Percentiles rank a stretch among this genome's conserved stretches.
These are phyloP conservation scores for Stellera chamaejasme DNA, from an alignment of 345 rosid genomes.

Conservation along the genomic window DNA sequence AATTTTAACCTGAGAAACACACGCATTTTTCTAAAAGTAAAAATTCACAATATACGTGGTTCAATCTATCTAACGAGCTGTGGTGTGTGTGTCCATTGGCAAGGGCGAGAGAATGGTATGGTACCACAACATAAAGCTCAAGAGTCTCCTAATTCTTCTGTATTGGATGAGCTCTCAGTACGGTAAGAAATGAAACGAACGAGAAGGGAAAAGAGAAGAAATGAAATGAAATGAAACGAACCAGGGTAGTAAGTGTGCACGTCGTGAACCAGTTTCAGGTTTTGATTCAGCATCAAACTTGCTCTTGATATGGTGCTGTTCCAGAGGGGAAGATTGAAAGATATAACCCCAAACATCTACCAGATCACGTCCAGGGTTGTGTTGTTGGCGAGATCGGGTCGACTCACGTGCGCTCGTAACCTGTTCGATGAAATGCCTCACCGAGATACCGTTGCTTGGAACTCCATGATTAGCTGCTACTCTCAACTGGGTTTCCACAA, in stretches of 20 bases:
- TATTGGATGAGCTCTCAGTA: too few species aligned
- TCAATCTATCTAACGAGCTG: background rate
- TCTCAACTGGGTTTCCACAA: constrained; percentile 49
- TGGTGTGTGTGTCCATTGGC: background rate
- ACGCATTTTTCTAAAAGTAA: background rate
- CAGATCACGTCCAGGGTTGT: constrained; percentile 43
- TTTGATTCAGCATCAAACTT: background rate
- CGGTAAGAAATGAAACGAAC: background rate
- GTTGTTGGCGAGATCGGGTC: constrained; percentile 32
- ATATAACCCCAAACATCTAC: constrained; percentile 25
- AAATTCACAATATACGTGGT: background rate
- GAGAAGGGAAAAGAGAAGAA: background rate
- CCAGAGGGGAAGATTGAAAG: background rate
- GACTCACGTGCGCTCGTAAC: constrained; percentile 39
- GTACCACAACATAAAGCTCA: too few species aligned
- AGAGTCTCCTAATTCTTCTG: too few species aligned
- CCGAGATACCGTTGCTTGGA: constrained; percentile 59
- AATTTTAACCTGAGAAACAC: too few species aligned
- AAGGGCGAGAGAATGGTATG: too few species aligned
- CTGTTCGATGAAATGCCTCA: constrained; percentile 64
- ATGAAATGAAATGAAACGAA: background rate
- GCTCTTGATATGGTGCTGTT: background rate
- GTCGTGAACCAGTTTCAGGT: background rate
- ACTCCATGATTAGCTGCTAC: constrained; percentile 62
- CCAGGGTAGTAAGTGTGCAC: background rate